A percentile compares a stretch with the other conserved stretches of the same genome.
Evolutionary conservation across 2,329 filamentous ascomycete species (phyloP).

Genomic region (Sporothrix mexicana): DNA sequence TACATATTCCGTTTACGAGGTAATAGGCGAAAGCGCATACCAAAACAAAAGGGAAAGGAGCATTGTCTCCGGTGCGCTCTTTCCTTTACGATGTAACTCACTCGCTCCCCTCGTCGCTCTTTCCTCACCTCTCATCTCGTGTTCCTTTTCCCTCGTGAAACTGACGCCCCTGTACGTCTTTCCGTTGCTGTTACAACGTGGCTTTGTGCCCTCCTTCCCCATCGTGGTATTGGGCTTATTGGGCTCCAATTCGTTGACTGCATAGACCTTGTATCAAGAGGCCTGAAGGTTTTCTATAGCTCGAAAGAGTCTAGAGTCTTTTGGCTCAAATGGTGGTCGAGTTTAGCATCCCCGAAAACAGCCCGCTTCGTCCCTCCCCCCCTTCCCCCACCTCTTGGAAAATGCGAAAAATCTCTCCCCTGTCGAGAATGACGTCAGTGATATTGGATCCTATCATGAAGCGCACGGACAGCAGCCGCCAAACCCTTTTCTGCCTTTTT

Average conservation of each 20-base stretch:
- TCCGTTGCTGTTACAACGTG: not conserved
- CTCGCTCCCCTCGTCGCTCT: not conserved
- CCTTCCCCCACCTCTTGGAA: not conserved
- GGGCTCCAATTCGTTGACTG: not conserved
- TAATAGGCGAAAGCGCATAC: not conserved
- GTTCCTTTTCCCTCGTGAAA: conserved; percentile 8
- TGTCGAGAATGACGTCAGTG: conserved; percentile 25
- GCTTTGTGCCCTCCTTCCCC: not conserved
- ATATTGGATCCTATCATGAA: not conserved
- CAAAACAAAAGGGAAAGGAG: conserved; percentile 1
- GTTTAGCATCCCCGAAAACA: not conserved
- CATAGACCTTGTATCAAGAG: not conserved
- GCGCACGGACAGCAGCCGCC: conserved; percentile 6
- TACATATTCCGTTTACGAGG: not conserved
- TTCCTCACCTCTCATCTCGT: conserved; percentile 9
- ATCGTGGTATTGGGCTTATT: conserved; percentile 2
- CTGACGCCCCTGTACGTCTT: not conserved
- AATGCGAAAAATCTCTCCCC: conserved; percentile 1
- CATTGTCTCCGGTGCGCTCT: conserved; percentile 19
- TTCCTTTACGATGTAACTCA: not conserved
- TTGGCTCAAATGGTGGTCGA: no score
- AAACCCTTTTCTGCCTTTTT: not conserved
- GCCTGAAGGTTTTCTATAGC: not conserved
- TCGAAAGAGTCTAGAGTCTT: not conserved
- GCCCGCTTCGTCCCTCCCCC: not conserved